phyloP scores from a whole-genome alignment of 2,329 filamentous ascomycete genomes.

The Pseudogymnoascus sp. region DNA sequence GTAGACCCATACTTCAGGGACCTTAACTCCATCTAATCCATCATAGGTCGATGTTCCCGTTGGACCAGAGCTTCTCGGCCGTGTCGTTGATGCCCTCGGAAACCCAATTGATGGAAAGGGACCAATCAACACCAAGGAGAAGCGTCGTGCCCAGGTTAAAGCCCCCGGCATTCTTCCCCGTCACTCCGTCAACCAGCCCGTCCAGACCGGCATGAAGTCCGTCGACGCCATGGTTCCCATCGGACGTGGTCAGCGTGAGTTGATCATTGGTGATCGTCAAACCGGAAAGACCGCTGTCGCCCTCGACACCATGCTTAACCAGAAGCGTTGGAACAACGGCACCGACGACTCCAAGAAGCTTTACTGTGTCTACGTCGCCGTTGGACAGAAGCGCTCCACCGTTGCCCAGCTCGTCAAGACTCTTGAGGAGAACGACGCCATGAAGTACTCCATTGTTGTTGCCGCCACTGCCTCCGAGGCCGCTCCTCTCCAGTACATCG shows the following conservation, averaged over 20 bases:
- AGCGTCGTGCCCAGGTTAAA: conserved; percentile 96
- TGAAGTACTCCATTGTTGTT: conserved; percentile 95
- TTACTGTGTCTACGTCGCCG: conserved; percentile 98
- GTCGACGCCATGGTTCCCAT: conserved; percentile 99
- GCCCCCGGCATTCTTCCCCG: conserved; percentile 97
- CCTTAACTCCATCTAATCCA: conserved; percentile 14
- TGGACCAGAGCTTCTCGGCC: conserved; percentile 84
- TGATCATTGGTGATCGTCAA: conserved; percentile 99
- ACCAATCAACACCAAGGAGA: conserved; percentile 85
- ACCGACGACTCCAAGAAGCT: conserved; percentile 95
- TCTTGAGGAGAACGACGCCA: conserved; percentile 98
- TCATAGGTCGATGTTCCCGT: conserved; percentile 89
- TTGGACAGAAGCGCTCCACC: conserved; percentile 99
- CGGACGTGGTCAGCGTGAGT: conserved; percentile 99
- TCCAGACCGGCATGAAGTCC: conserved; percentile 99
- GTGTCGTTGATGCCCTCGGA: conserved; percentile 96
- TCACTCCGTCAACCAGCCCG: conserved; percentile 94
- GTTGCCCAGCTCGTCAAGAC: conserved; percentile 99
- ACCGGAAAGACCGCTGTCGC: conserved; percentile 99
- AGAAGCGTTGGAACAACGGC: conserved; percentile 92
- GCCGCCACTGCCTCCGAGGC: conserved; percentile 97
- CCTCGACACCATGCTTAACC: conserved; percentile 97
- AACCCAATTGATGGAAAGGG: conserved; percentile 99
- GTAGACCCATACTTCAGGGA: conserved; percentile 32
- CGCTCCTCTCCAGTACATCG: conserved; percentile 87